Evolutionary conservation across 2,329 filamentous ascomycete genomes (phyloP), one percentile per base, ranked within the genome.

Genomic region (Arthrobotrys sinensis): DNA sequence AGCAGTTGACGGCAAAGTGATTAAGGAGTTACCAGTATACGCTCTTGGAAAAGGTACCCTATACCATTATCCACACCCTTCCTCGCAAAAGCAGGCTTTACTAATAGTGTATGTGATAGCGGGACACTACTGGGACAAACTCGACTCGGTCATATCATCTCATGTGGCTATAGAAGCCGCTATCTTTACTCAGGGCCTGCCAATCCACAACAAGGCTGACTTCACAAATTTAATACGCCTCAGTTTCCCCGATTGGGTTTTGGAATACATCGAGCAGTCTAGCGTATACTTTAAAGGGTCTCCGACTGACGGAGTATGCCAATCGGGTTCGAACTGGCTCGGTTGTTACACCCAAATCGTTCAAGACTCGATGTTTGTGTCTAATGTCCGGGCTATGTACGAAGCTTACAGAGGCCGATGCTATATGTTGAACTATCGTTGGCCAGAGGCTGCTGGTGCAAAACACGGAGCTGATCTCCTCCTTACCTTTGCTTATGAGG

Each of bases 291-390:
- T 32, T 11, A 52, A 32, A 10, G 48, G 48, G 24, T 8, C 10
- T 1, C 34, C 10, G 1, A 10, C 19, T 11, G 28, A 28, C 28
- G 2, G 7, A 28, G 4, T 4, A 45, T 45, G 7, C n/a, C 6
- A 1, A 2, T n/a, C 2, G 46, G n/a, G 4, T 45, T 6, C 40
- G 24, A 32, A 32, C 2, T 52, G 48, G 10, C 7, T n/a, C 10
- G n/a, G 1, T 1, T 43, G 53, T 10, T 43, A 38, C 3, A 60
- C 53, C 21, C 1, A 60, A 24, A 24, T 60, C 32, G 53, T 40
- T n/a, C 32, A 60, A 28, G 53, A 60, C 10, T 60, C 53, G 19
- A 60, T 60, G 53, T 60, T 60, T n/a, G 40, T 60, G 32, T 8
- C 53, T 2, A 60, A 60, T 12, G 14, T 21, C 11, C 53, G 53